Base-by-base conservation (phyloP, 805 yeast genomes). In the Ogataea dorogensis region DNA sequence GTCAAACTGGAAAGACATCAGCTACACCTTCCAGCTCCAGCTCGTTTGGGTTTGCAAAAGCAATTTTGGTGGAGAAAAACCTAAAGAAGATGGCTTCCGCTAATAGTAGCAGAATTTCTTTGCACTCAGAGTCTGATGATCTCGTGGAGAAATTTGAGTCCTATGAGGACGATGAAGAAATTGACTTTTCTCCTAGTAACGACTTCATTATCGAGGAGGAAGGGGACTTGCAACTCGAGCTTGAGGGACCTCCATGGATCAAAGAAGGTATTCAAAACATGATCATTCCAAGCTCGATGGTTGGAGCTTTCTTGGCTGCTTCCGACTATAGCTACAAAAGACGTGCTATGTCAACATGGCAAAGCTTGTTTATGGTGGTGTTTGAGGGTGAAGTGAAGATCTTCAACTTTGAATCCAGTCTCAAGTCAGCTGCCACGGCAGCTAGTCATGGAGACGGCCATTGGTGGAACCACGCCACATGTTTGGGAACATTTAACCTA, bases 191-290 rank as follows among this genome's bases (percentile, higher is more conserved):
- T 12, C 33, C 28, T 3, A 31, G 27, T 6, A 40, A 36, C 15
- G 12, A 30, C 8, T 40, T 39, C 23, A 38, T 50, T 7, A 40
- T 52, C 10, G 68, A 63, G 46, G 71, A 71, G 45, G 70, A 70
- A 20, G 71, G 68, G 40, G 87, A 81, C 56, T 67, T 74, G 45
- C 74, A 73, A 24, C 63, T 81, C 39, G 88, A 80, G 50, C 64
- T 77, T 29, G 70, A 71, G 34, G 91, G 91, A 1, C 78, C 89
- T 1, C 91, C 93, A 1, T 83, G 86, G 77, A 69, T 79, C 38
- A 80, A 83, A 53, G 91, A 83, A 59, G 91, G 93, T 1, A 51
- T 83, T 23, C 64, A 79, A 46, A 67, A 72, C 17, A 53, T 49
- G 5, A 21, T 53, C 4, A 24, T 54, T 6, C 46, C 53, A 13